A percentile compares a stretch with the other conserved stretches of the same genome.
Conservation (phyloP, 2,329 filamentous ascomycete genomes). For the Fusarium brevicatenulatum region DNA sequence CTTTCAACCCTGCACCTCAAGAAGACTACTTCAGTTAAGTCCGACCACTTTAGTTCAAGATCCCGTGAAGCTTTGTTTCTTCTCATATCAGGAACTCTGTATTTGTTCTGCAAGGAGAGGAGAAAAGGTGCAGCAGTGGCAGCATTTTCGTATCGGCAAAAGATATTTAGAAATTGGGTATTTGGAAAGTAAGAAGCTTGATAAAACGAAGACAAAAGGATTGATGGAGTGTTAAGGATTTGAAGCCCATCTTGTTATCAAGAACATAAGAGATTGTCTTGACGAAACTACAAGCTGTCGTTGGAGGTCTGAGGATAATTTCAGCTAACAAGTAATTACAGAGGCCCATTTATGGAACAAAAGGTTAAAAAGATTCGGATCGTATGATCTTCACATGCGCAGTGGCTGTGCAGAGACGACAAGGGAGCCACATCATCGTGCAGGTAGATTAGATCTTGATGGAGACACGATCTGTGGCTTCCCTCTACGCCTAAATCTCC, state of each 20-base stretch:
- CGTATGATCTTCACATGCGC: neutral
- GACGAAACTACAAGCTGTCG: neutral
- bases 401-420: neutral
- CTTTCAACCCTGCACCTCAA: neutral
- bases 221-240: neutral
- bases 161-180: neutral
- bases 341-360: neutral
- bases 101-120: neutral
- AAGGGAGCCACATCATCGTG: neutral
- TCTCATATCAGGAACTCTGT: neutral
- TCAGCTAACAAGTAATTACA: neutral
- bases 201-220: neutral
- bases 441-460: neutral
- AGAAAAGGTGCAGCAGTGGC: neutral
- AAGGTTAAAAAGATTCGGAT: neutral
- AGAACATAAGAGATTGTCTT: neutral
- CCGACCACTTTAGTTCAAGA: neutral
- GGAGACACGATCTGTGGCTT: neutral
- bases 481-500: neutral
- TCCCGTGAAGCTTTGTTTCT: neutral
- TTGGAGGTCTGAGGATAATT: neutral
- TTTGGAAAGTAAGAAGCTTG: neutral
- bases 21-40: neutral
- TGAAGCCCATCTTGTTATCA: neutral
- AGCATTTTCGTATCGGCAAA: neutral